Base-by-base conservation (phyloP, 768 basidiomycete species). In the Agrocybe pediades region DNA sequence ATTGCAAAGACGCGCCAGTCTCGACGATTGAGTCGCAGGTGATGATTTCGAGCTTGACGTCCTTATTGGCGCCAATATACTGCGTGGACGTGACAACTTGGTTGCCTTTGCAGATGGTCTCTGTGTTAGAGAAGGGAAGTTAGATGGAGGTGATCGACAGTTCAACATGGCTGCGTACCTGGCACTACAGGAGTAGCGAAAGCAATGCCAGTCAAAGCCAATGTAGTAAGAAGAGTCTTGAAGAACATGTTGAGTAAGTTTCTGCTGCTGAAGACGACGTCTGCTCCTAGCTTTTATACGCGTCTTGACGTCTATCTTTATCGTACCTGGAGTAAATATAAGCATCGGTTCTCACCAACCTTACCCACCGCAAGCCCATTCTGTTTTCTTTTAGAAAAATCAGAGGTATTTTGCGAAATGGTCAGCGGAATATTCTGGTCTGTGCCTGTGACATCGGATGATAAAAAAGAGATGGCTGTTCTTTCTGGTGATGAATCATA, bases 41-140 rank as follows among this genome's bases (percentile, higher is more conserved):
- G 68, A 59, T 43, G 58, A 33, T 30, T 68, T 68, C 16, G 23
- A 75, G 57, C 52, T 72, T 73, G 44, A 80, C 79, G 48, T 79
- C 68, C 49, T 69, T 70, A 55, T 75, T 62, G 51, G 66, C 57
- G 17, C 77, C 78, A 50, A 79, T 76, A 21, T 42, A 59, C 24
- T 55, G 29, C 1, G 58, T 59, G 46, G 58, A 59, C n/a, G 54
- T 55, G 30, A 59, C 41, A 4, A 44, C 41, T 27, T 55, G 51
- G 41, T 24, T 45, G 6, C 58, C 58, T 39, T 59, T 41, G 39
- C 58, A 59, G 16, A 59, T 42, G 16, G 48, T 39, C 29, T 51
- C 53, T 58, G 29, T 4, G 19, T n/a, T n/a, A 48, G 21, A 24
- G 26, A 21, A 13, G 6, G 23, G 24, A 17, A 45, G 15, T 45